phyloP scores from a whole-genome alignment of 305 asterid species.

The Fraxinus greggii region DNA sequence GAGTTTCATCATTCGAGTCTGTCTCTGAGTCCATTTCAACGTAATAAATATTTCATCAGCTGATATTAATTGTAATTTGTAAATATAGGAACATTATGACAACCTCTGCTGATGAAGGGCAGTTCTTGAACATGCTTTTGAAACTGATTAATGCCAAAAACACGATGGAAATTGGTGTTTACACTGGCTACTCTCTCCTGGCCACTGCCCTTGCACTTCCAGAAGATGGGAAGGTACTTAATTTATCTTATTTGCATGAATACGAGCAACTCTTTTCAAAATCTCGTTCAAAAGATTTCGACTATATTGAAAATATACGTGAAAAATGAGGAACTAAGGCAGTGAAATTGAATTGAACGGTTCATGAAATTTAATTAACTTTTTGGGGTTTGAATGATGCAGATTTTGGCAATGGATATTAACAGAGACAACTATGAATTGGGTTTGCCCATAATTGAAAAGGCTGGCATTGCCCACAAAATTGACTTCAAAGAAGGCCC shows the following conservation, averaged over 20 bases:
- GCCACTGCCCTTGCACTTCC: conserved; percentile 93
- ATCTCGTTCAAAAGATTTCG: not conserved
- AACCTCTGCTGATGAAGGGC: conserved; percentile 91
- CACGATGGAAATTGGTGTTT: conserved; percentile 93
- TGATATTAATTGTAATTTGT: not conserved
- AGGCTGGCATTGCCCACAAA: conserved; percentile 92
- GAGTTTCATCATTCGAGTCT: not conserved
- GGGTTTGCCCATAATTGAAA: conserved; percentile 75
- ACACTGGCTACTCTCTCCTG: conserved; percentile 84
- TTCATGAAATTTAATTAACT: not conserved
- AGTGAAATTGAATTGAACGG: not conserved
- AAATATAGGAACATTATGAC: conserved; percentile 75
- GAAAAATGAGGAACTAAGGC: not conserved
- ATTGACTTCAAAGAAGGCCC: conserved; percentile 86
- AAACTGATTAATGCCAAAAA: conserved; percentile 85
- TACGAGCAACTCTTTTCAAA: not conserved
- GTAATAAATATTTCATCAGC: not conserved
- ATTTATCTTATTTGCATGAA: not conserved
- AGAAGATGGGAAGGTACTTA: conserved; percentile 69
- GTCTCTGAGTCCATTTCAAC: not conserved
- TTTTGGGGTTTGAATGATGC: conserved; percentile 19
- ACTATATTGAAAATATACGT: not conserved
- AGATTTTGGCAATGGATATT: conserved; percentile 97
- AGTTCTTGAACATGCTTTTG: conserved; percentile 79
- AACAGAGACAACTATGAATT: conserved; percentile 77